Evolutionary conservation across 805 yeast genomes (phyloP), one percentile per base, ranked within the genome.

Genomic region (Candida nanaspora): DNA sequence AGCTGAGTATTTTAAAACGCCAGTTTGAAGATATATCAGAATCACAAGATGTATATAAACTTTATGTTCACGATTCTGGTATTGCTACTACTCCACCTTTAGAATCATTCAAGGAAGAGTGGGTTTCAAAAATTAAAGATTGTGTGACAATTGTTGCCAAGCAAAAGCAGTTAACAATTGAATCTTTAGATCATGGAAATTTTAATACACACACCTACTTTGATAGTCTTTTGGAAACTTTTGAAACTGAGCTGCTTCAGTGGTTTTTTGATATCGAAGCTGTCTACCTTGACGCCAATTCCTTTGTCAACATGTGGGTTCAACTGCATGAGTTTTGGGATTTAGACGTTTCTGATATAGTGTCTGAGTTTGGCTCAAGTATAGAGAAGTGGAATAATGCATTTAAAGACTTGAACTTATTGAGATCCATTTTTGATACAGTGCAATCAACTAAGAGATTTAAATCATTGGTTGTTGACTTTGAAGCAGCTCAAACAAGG

Each of bases 281-380:
- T 0, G 42, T 61, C 4, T 51, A 63, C 16, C 30, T 35, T 0
- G 42, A 53, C 3, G 69, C 74, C 0, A 35, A 48, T 0, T 38
- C 15, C 0, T 80, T 78, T 47, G 56, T 72, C 15, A 40, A 50
- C 1, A 61, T 63, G 15, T 85, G 94, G 94, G 49, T 52, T 2
- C 60, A 58, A 18, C 63, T 81, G 22, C 83, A 80, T 51, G 56
- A 69, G 1, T 55, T 83, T 4, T 80, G 88, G 86, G 79, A 74
- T 44, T 49, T 80, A 9, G 64, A 69, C 13, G 48, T 70, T 0
- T 69, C 66, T 2, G 64, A 63, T 0, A 69, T 77, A 3, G 57
- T 57, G 20, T 44, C 46, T 2, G 39, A 47, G 9, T 51, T 76
- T 2, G 65, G 62, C 1, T 45, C 40, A 3, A 62, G 66, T 39